These are phyloP conservation scores for Miamiensis avidus DNA, from an alignment of 169 alveolate genomes.

Conservation along the genomic window DNA sequence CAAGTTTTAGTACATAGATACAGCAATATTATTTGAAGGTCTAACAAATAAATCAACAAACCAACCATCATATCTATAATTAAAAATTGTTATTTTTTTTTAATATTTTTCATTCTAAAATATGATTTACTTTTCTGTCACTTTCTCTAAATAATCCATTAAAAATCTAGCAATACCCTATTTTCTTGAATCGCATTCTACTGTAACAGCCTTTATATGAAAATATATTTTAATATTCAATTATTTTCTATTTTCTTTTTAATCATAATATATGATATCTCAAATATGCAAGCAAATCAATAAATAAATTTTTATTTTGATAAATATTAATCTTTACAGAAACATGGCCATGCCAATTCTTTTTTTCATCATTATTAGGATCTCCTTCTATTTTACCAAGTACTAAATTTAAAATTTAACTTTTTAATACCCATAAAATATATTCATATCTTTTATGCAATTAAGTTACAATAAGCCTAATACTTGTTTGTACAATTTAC, in stretches of 20 bases:
- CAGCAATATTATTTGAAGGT: slow-evolving; percentile 90
- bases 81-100: too few relatives aligned
- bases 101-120: slow-evolving; percentile 26
- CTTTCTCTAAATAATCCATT: slow-evolving; percentile 92
- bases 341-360: slow-evolving; percentile 96
- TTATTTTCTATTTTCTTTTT: neutral
- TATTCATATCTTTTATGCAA: neutral
- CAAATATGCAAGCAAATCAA: too few relatives aligned
- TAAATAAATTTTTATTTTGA: neutral
- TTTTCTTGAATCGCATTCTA: slow-evolving; percentile 92
- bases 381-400: slow-evolving; percentile 94
- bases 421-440: too few relatives aligned
- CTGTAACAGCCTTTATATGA: slow-evolving; percentile 88
- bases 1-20: slow-evolving; percentile 87
- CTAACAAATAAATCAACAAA: slow-evolving; percentile 95
- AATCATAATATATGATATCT: too few relatives aligned
- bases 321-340: too few relatives aligned
- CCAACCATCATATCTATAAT: slow-evolving; percentile 71
- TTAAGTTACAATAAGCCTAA: slow-evolving; percentile 80
- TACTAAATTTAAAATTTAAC: slow-evolving; percentile 37
- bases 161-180: slow-evolving; percentile 92
- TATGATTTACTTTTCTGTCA: slow-evolving; percentile 59
- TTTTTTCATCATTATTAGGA: slow-evolving; percentile 66
- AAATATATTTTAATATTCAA: too few relatives aligned
- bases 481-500: slow-evolving; percentile 88